phyloP scores from a whole-genome alignment of 768 basidiomycete species.

The Agaricus blazei region DNA sequence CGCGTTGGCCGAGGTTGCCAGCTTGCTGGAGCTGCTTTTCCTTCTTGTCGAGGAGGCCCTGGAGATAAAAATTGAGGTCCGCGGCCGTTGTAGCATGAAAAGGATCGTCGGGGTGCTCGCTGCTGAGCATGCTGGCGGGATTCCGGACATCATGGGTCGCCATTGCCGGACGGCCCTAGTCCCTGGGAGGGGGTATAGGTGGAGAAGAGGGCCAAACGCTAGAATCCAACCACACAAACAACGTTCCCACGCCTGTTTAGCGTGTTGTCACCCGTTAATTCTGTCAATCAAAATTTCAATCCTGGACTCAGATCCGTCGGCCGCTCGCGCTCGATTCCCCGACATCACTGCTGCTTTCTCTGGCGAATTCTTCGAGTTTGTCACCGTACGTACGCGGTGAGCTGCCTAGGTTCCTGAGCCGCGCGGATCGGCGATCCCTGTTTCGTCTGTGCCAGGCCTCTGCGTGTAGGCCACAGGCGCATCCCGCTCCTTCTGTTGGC shows the following conservation, averaged over 20 bases:
- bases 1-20: constrained; percentile 88
- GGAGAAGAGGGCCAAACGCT: not conserved
- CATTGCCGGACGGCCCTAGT: not conserved
- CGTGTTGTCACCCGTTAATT: too few relatives aligned
- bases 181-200: not conserved
- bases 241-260: not conserved
- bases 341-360: too few relatives aligned
- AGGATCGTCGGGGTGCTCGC: not conserved
- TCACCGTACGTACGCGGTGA: too few relatives aligned
- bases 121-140: not conserved
- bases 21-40: constrained; percentile 90
- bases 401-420: too few relatives aligned
- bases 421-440: too few relatives aligned
- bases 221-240: not conserved
- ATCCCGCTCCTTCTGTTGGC: too few relatives aligned
- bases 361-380: too few relatives aligned
- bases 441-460: too few relatives aligned
- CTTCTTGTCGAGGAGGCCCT: constrained; percentile 79
- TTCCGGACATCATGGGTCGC: not conserved
- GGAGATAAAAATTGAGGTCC: constrained; percentile 58
- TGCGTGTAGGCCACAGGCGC: too few relatives aligned
- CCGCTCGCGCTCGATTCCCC: too few relatives aligned
- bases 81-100: constrained; percentile 32
- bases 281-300: too few relatives aligned
- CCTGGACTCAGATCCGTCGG: too few relatives aligned